These are phyloP conservation scores for Cyclostephanos tholiformis DNA, from an alignment of 108 stramenopile genomes.

Conservation along the genomic window DNA sequence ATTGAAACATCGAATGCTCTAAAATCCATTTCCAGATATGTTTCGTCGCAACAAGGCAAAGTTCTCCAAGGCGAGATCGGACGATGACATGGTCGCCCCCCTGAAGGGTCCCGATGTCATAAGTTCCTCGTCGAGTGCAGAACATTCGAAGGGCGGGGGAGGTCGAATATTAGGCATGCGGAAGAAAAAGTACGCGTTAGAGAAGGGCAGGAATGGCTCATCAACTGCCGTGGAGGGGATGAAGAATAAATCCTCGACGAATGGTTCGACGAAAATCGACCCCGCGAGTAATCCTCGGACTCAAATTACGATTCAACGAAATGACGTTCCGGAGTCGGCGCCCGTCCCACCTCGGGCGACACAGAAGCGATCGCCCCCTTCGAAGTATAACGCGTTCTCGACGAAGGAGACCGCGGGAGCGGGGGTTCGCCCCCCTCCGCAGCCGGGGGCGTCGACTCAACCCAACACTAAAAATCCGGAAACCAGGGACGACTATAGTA, in stretches of 20 bases:
- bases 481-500: neutral
- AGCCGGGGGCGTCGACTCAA: neutral
- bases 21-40: neutral
- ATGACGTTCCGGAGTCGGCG: neutral
- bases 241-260: too few relatives aligned
- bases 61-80: neutral
- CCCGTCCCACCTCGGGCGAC: neutral
- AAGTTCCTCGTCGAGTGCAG: constrained; percentile 1
- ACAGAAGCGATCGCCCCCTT: neutral
- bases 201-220: neutral
- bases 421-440: neutral
- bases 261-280: too few relatives aligned
- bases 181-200: constrained; percentile 7
- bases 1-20: too few relatives aligned
- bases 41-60: constrained; percentile 10
- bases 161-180: neutral
- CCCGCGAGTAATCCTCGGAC: too few relatives aligned
- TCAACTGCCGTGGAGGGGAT: too few relatives aligned
- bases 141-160: neutral
- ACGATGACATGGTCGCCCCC: constrained; percentile 13
- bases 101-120: constrained; percentile 1
- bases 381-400: neutral
- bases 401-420: neutral
- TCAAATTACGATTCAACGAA: too few relatives aligned
- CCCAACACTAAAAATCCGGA: neutral